Conservation (phyloP, 148 eudicot genomes). For the Rhododendron kiyosumense region DNA sequence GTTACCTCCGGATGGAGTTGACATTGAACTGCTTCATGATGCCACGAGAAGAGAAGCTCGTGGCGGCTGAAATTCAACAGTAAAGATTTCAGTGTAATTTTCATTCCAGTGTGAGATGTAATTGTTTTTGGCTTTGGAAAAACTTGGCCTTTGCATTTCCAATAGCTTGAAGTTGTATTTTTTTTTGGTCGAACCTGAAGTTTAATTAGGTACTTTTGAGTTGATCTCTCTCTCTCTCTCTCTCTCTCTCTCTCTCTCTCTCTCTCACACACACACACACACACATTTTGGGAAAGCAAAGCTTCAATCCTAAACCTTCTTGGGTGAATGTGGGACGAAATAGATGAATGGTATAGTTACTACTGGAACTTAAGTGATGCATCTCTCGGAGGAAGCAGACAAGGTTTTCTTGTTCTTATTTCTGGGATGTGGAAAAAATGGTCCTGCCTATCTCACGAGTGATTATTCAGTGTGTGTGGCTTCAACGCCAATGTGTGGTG, state of each 20-base stretch:
- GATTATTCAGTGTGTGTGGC: background rate
- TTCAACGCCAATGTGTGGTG: background rate
- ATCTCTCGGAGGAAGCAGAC: background rate
- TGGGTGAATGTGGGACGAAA: too few relatives aligned
- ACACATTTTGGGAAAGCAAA: too few relatives aligned
- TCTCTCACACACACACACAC: too few relatives aligned
- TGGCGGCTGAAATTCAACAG: constrained; percentile 47
- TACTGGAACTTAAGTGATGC: too few relatives aligned
- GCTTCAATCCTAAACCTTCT: too few relatives aligned
- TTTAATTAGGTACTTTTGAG: background rate
- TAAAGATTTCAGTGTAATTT: background rate
- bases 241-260: too few relatives aligned
- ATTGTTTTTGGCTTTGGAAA: background rate
- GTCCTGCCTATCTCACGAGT: background rate
- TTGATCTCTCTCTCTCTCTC: background rate
- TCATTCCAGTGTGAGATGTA: background rate
- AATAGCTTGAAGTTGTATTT: background rate
- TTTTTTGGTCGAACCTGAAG: background rate
- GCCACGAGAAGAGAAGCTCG: constrained; percentile 99
- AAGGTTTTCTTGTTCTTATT: background rate
- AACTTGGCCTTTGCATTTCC: constrained; percentile 3
- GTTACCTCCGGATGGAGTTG: constrained; percentile 94
- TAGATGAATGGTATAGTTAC: too few relatives aligned
- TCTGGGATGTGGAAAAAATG: background rate
- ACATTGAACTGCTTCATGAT: constrained; percentile 93